Conservation (phyloP, 1,139 yeast genomes). For the Diutina scorzettiae region DNA sequence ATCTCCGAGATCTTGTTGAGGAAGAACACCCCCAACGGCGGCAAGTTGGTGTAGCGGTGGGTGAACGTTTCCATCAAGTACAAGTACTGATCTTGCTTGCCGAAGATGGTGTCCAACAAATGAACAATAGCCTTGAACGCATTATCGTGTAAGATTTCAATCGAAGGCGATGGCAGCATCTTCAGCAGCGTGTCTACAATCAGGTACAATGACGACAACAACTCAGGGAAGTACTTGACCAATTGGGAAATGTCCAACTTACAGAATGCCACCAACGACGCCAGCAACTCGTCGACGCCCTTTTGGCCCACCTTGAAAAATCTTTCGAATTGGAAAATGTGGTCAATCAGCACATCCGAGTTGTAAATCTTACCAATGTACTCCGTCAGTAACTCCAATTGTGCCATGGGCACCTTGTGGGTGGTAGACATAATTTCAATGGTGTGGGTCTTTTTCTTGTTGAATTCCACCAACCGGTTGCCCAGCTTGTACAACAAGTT, state of each 20-base stretch:
- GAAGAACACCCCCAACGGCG: constrained; percentile 41
- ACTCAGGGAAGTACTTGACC: constrained; percentile 43
- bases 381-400: constrained; percentile 46
- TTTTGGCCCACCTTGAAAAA: constrained; percentile 29
- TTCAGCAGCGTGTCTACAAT: constrained; percentile 23
- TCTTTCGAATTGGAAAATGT: constrained; percentile 44
- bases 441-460: constrained; percentile 23
- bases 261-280: constrained; percentile 27
- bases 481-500: constrained; percentile 30
- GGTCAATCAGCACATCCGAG: constrained; percentile 45
- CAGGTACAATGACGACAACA: constrained; percentile 31
- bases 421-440: constrained; percentile 25
- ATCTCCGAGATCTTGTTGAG: constrained; percentile 33
- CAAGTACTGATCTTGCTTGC: constrained; percentile 53
- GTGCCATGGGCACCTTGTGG: constrained; percentile 31
- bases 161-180: constrained; percentile 16
- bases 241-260: constrained; percentile 35
- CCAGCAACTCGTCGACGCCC: constrained; percentile 34
- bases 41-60: constrained; percentile 20
- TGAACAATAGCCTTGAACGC: constrained; percentile 47
- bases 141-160: constrained; percentile 26
- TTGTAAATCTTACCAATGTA: constrained; percentile 65
- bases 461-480: constrained; percentile 29
- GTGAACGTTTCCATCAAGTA: constrained; percentile 42
- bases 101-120: constrained; percentile 50